phyloP scores from a whole-genome alignment of 345 rosid genomes.

The Salix purpurea region DNA sequence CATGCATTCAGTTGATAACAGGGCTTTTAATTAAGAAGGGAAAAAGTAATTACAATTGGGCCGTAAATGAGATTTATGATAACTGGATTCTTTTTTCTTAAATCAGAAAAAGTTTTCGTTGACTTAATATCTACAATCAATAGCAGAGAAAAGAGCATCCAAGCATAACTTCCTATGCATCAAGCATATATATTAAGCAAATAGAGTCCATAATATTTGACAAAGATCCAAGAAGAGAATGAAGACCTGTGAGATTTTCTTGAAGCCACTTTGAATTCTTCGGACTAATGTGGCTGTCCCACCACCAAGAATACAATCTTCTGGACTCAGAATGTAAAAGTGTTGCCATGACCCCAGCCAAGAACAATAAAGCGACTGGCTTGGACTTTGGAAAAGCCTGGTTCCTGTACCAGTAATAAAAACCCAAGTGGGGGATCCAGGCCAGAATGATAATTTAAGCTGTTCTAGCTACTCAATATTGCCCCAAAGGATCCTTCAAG shows the following conservation, averaged over 20 bases:
- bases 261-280: slow-evolving; percentile 85
- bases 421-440: slow-evolving; percentile 52
- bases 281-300: slow-evolving; percentile 77
- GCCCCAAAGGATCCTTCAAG: background rate
- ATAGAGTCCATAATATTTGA: background rate
- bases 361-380: slow-evolving; percentile 42
- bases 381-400: slow-evolving; percentile 55
- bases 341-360: slow-evolving; percentile 44
- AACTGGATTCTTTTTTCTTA: background rate
- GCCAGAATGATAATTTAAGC: slow-evolving; percentile 49
- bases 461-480: slow-evolving; percentile 11
- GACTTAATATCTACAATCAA: background rate
- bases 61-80: background rate
- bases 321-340: slow-evolving; percentile 30
- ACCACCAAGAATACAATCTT: slow-evolving; percentile 65
- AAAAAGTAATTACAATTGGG: background rate
- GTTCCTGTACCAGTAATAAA: slow-evolving; percentile 40
- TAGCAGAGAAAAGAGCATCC: background rate
- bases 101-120: background rate
- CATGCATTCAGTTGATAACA: background rate
- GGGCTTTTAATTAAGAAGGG: background rate
- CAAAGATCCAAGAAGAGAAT: background rate
- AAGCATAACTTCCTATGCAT: background rate
- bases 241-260: slow-evolving; percentile 70
- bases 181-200: background rate